Conservation (phyloP, 495 filamentous ascomycete species). For the Penicillium maclennaniae region DNA sequence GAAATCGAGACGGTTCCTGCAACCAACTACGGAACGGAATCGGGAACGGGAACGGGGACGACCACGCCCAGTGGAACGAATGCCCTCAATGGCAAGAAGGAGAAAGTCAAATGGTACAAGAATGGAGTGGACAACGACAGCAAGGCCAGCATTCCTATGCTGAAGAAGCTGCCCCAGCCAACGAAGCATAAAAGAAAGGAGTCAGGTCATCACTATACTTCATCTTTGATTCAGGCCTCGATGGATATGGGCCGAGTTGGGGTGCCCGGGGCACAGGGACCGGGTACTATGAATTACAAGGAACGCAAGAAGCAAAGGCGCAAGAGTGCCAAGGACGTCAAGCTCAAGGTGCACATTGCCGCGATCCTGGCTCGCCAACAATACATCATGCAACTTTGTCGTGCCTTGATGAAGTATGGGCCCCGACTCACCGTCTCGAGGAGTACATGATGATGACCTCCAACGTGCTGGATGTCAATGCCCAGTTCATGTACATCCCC, state of each 20-base stretch:
- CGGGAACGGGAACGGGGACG: neutral
- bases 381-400: conserved; percentile 83
- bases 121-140: conserved; percentile 15
- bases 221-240: conserved; percentile 28
- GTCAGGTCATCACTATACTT: conserved; percentile 25
- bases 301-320: conserved; percentile 24
- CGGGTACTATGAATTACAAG: conserved; percentile 22
- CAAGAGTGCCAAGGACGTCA: conserved; percentile 54
- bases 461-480: conserved; percentile 78
- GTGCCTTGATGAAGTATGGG: conserved; percentile 80
- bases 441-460: conserved; percentile 87
- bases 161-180: neutral
- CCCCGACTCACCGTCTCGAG: conserved; percentile 69
- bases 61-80: conserved; percentile 6
- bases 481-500: conserved; percentile 84
- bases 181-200: neutral
- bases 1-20: conserved; percentile 18
- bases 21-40: conserved; percentile 10
- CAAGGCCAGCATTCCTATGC: neutral
- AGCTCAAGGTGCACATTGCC: conserved; percentile 80
- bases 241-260: conserved; percentile 27
- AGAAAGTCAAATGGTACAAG: conserved; percentile 37
- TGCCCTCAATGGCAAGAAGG: conserved; percentile 22
- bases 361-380: conserved; percentile 71
- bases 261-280: conserved; percentile 24